Percentiles rank a stretch among this genome's conserved stretches.
These are phyloP conservation scores for Russula dissimulans DNA, from an alignment of 768 basidiomycete genomes.

Conservation along the genomic window DNA sequence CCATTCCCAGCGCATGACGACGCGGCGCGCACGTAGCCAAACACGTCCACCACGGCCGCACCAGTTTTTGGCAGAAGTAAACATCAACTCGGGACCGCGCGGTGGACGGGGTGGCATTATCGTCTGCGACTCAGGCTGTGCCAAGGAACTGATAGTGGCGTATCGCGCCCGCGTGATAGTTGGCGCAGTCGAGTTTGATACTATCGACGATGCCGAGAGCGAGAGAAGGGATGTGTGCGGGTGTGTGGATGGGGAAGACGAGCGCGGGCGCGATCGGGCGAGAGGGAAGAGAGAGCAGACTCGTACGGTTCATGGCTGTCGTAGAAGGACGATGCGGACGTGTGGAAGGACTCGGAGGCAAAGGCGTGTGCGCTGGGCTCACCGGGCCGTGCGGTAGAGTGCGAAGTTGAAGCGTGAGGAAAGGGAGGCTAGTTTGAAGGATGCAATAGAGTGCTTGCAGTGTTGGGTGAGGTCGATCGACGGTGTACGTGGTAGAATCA, in stretches of 20 bases:
- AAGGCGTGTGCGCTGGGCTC: conserved; percentile 49
- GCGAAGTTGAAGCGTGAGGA: conserved; percentile 32
- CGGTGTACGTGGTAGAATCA: conserved; percentile 22
- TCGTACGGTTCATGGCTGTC: conserved; percentile 40
- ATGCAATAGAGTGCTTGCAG: conserved; percentile 23
- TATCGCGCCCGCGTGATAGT: conserved; percentile 23
- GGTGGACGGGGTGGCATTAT: conserved; percentile 31
- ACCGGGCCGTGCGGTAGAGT: conserved; percentile 41
- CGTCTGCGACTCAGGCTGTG: background rate
- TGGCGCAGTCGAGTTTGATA: conserved; percentile 19
- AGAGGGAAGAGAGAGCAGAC: conserved; percentile 49
- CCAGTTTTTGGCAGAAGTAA: conserved; percentile 77
- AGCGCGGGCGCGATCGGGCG: conserved; percentile 26
- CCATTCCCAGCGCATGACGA: conserved; percentile 55
- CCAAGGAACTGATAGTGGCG: background rate
- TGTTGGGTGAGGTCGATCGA: conserved; percentile 27
- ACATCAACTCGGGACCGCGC: conserved; percentile 55
- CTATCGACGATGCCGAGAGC: conserved; percentile 9
- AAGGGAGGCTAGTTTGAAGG: conserved; percentile 39
- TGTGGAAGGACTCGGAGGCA: conserved; percentile 51
- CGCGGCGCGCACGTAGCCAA: conserved; percentile 64
- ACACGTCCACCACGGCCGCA: conserved; percentile 57
- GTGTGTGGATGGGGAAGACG: conserved; percentile 18
- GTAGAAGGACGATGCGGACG: conserved; percentile 69
- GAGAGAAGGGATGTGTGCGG: conserved; percentile 17